Conservation (phyloP, 768 basidiomycete species). For the Trametes sanguinea region DNA sequence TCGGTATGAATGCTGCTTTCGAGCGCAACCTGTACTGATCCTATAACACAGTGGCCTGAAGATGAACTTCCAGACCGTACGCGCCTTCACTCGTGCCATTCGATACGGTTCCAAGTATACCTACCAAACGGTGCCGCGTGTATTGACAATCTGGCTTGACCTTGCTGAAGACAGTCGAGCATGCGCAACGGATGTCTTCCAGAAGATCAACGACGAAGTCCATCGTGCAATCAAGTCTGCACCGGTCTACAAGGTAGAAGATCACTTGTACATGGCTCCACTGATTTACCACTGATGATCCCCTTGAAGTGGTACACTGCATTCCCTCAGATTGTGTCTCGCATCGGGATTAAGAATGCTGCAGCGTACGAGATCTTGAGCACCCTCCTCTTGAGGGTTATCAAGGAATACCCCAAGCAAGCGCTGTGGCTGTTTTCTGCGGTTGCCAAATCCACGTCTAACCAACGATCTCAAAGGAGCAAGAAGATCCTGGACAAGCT, state of each 20-base stretch:
- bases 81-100: conserved; percentile 70
- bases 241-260: conserved; percentile 75
- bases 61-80: conserved; percentile 68
- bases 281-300: conserved; percentile 4
- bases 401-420: conserved; percentile 87
- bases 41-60: conserved; percentile 51
- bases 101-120: conserved; percentile 89
- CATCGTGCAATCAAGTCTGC: conserved; percentile 55
- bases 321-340: conserved; percentile 95
- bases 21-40: not conserved
- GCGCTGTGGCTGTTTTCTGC: conserved; percentile 91
- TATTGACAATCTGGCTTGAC: conserved; percentile 95
- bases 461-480: conserved; percentile 61
- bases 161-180: conserved; percentile 55
- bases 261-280: too few relatives aligned
- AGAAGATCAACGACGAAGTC: conserved; percentile 52
- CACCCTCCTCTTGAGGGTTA: conserved; percentile 67
- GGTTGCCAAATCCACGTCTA: conserved; percentile 81
- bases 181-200: conserved; percentile 42
- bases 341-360: conserved; percentile 75
- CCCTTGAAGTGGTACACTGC: conserved; percentile 84
- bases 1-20: conserved; percentile 30
- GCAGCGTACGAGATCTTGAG: conserved; percentile 62
- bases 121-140: conserved; percentile 91
- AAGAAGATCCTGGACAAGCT: conserved; percentile 56